phyloP scores from a whole-genome alignment of 192 early-diverging fungal species.

The Spizellomyces punctatus region DNA sequence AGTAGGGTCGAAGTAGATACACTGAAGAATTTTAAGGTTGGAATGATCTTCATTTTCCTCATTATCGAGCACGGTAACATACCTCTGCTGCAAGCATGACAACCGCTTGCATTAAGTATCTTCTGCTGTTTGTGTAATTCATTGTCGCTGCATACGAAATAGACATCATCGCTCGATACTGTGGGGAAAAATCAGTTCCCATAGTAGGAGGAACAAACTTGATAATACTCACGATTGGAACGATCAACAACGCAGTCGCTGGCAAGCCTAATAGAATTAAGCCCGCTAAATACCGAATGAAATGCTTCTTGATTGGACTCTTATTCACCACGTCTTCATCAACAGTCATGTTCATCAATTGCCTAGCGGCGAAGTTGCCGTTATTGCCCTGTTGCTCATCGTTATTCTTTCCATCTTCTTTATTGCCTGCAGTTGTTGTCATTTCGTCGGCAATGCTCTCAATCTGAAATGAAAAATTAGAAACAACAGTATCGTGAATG shows the following conservation, averaged over 20 bases:
- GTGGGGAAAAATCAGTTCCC: background rate
- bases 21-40: slow-evolving; percentile 1
- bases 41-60: too few relatives aligned
- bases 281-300: slow-evolving; percentile 10
- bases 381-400: background rate
- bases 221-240: slow-evolving; percentile 20
- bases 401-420: background rate
- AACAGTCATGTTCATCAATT: slow-evolving; percentile 11
- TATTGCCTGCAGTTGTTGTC: background rate
- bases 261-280: slow-evolving; percentile 8
- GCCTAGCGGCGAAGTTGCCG: slow-evolving; percentile 8
- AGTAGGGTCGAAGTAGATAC: slow-evolving; percentile 8
- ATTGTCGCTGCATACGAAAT: slow-evolving; percentile 23
- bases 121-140: slow-evolving; percentile 19
- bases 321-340: slow-evolving; percentile 11
- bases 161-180: slow-evolving; percentile 15
- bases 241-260: slow-evolving; percentile 14
- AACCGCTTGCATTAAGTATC: slow-evolving; percentile 15
- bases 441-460: slow-evolving; percentile 30
- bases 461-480: slow-evolving; percentile 3
- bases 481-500: background rate
- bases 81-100: slow-evolving; percentile 16
- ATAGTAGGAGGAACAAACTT: background rate
- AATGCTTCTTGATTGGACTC: slow-evolving; percentile 18
- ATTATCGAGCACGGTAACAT: too few relatives aligned